phyloP scores from a whole-genome alignment of 2,329 filamentous ascomycete genomes.

The Lecanicillium sp. region DNA sequence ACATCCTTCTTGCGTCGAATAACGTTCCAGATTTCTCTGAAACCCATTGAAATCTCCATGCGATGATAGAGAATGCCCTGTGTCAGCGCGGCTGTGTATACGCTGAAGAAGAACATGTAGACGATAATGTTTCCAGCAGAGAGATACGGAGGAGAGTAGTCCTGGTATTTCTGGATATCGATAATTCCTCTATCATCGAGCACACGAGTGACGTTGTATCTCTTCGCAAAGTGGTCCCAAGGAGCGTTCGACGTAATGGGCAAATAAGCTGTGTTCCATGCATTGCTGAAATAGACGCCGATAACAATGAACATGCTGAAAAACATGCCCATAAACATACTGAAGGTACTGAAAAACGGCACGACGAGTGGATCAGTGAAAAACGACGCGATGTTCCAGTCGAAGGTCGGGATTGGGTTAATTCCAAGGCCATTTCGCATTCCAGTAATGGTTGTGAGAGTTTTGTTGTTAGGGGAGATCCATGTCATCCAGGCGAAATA shows the following conservation, averaged over 20 bases:
- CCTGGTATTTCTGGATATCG: slow-evolving; percentile 31
- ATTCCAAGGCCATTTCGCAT: slow-evolving; percentile 32
- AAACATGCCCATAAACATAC: slow-evolving; percentile 29
- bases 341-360: slow-evolving; percentile 34
- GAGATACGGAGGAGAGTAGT: slow-evolving; percentile 36
- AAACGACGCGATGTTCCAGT: slow-evolving; percentile 32
- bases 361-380: slow-evolving; percentile 27
- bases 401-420: slow-evolving; percentile 33
- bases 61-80: slow-evolving; percentile 27
- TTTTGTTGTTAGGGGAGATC: slow-evolving; percentile 38
- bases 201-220: slow-evolving; percentile 28
- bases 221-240: slow-evolving; percentile 36
- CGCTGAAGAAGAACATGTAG: slow-evolving; percentile 24
- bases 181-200: slow-evolving; percentile 33
- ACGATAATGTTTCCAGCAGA: slow-evolving; percentile 23
- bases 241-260: slow-evolving; percentile 39
- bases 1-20: slow-evolving; percentile 18
- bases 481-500: slow-evolving; percentile 46
- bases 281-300: slow-evolving; percentile 36
- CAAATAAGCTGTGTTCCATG: slow-evolving; percentile 37
- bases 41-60: slow-evolving; percentile 22
- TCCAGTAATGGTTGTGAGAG: slow-evolving; percentile 29
- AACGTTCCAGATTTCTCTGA: slow-evolving; percentile 22
- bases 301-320: slow-evolving; percentile 34
- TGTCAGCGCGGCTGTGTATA: slow-evolving; percentile 24